phyloP scores from a whole-genome alignment of 169 alveolate species.

The Plasmodium gonderi region DNA sequence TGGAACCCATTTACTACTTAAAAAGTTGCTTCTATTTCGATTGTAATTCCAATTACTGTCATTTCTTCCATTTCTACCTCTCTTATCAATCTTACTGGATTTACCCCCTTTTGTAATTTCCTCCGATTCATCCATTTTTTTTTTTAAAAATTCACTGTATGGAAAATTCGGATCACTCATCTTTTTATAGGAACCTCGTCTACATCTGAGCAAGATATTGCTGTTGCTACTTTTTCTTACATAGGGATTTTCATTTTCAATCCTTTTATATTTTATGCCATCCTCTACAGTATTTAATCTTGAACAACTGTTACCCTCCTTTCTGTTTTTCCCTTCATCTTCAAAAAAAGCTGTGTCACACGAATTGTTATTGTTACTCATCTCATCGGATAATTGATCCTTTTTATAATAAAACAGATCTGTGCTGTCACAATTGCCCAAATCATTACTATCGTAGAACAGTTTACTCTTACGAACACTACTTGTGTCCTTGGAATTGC shows the following conservation, averaged over 20 bases:
- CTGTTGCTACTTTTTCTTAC: neutral
- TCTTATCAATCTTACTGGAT: no score
- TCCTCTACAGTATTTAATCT: neutral
- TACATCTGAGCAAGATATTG: neutral
- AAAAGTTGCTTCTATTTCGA: neutral
- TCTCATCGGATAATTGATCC: neutral
- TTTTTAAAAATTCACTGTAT: neutral
- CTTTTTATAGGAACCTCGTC: neutral
- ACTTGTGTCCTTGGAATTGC: no score
- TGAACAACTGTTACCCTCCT: neutral
- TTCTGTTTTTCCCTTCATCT: neutral
- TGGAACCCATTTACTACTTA: neutral
- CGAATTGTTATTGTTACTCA: conserved; percentile 1
- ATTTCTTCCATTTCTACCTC: neutral
- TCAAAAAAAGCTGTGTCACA: neutral
- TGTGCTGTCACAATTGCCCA: conserved; percentile 20
- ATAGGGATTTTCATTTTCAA: neutral
- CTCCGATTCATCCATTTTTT: no score
- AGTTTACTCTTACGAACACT: neutral
- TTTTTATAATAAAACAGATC: conserved; percentile 28
- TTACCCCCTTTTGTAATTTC: no score
- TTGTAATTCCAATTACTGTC: neutral
- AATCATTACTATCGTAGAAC: conserved; percentile 26
- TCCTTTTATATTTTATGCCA: neutral
- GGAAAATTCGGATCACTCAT: neutral